Evolutionary conservation across 257 asterid species (phyloP).

Genomic region (Lithospermum erythrorhizon): DNA sequence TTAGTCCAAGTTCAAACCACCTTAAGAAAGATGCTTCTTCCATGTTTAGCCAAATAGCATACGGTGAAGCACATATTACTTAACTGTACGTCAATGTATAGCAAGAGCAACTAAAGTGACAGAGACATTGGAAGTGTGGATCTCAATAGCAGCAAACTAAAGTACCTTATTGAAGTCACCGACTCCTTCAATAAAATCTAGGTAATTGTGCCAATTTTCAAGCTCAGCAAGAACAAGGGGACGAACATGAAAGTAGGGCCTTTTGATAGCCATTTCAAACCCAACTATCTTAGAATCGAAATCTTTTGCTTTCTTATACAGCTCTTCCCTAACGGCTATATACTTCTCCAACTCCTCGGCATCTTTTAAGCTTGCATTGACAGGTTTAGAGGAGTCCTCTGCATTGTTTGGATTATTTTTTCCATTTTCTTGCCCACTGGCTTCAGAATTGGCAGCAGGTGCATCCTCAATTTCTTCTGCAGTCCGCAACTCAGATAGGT

Average conservation of each 20-base stretch:
- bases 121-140: conserved; percentile 22
- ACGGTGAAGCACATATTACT: conserved; percentile 87
- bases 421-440: conserved; percentile 43
- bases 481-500: conserved; percentile 67
- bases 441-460: conserved; percentile 40
- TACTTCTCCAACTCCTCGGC: conserved; percentile 98
- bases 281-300: conserved; percentile 80
- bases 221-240: conserved; percentile 85
- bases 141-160: conserved; percentile 20
- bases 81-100: conserved; percentile 88
- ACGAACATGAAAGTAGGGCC: conserved; percentile 98
- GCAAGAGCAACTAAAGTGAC: conserved; percentile 83
- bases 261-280: conserved; percentile 85
- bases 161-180: conserved; percentile 88
- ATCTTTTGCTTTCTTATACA: conserved; percentile 85
- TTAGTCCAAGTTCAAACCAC: conserved; percentile 97
- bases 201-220: conserved; percentile 95
- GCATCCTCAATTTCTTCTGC: conserved; percentile 66
- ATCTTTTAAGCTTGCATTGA: conserved; percentile 65
- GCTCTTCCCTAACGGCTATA: conserved; percentile 82
- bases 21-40: conserved; percentile 90
- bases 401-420: conserved; percentile 41
- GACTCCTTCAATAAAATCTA: conserved; percentile 76
- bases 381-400: conserved; percentile 54
- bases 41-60: conserved; percentile 91